phyloP scores from a whole-genome alignment of 352 stramenopile genomes.

The Halophytophthora polymorphica region DNA sequence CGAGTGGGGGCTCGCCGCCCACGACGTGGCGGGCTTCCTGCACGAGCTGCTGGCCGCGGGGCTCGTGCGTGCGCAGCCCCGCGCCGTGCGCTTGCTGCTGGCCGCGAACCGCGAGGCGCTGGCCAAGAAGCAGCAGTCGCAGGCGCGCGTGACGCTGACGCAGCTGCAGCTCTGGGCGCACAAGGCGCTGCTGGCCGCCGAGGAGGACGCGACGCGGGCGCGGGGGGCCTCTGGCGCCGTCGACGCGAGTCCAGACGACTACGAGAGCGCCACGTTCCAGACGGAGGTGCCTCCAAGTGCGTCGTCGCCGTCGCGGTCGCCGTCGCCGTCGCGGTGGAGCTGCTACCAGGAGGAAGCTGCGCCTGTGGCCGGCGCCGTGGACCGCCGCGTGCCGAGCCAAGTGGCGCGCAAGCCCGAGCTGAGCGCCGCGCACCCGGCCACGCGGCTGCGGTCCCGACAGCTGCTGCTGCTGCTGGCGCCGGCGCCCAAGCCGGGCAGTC shows the following conservation, averaged over 20 bases:
- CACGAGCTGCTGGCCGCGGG: slow-evolving; percentile 13
- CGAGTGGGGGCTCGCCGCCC: slow-evolving; percentile 27
- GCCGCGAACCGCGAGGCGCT: slow-evolving; percentile 13
- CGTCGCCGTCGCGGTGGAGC: slow-evolving; percentile 1
- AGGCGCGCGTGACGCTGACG: slow-evolving; percentile 10
- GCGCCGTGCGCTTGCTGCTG: slow-evolving; percentile 25
- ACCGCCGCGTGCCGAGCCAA: slow-evolving; percentile 18
- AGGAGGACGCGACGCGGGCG: not conserved
- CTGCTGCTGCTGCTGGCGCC: slow-evolving; percentile 16
- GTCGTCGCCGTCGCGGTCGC: too few relatives aligned
- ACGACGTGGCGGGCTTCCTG: slow-evolving; percentile 21
- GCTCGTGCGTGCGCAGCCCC: slow-evolving; percentile 25
- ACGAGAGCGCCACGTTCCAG: slow-evolving; percentile 15
- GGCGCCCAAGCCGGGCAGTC: slow-evolving; percentile 15
- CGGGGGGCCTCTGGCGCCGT: not conserved
- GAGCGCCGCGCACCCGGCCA: slow-evolving; percentile 12
- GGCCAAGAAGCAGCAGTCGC: slow-evolving; percentile 18
- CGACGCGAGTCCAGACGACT: not conserved
- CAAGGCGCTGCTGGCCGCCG: slow-evolving; percentile 23
- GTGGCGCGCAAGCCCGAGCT: slow-evolving; percentile 15
- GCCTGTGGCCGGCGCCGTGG: slow-evolving; percentile 14
- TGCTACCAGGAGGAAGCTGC: slow-evolving; percentile 19
- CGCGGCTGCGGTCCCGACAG: slow-evolving; percentile 18
- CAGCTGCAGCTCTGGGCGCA: slow-evolving; percentile 29
- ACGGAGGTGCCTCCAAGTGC: slow-evolving; percentile 13